Evolutionary conservation across 2,329 filamentous ascomycete species (phyloP).

Genomic region (Pseudonectria foliicola): DNA sequence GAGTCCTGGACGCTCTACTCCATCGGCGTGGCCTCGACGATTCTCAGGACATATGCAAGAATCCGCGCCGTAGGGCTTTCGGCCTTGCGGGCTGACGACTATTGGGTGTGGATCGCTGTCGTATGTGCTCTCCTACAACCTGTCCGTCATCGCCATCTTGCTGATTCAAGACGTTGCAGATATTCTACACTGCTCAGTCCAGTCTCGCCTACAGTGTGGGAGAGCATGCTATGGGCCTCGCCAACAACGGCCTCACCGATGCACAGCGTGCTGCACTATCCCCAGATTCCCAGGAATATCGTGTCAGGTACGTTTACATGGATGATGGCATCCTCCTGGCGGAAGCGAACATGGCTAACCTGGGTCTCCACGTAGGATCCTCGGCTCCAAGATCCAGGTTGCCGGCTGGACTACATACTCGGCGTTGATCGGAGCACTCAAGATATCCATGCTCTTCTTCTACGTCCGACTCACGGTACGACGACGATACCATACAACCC

Average conservation of each 20-base stretch:
- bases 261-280: constrained; percentile 36
- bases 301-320: constrained; percentile 19
- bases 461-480: constrained; percentile 43
- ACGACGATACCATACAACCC: background rate
- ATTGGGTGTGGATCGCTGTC: constrained; percentile 17
- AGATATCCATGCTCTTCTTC: constrained; percentile 48
- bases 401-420: constrained; percentile 48
- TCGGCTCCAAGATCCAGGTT: constrained; percentile 49
- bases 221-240: constrained; percentile 39
- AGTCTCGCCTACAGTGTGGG: constrained; percentile 42
- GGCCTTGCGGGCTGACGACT: constrained; percentile 23
- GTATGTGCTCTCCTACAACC: constrained; percentile 3
- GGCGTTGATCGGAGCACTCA: constrained; percentile 45
- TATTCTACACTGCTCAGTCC: constrained; percentile 43
- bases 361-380: constrained; percentile 26
- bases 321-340: too few species aligned
- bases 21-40: constrained; percentile 18
- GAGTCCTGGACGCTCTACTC: constrained; percentile 24
- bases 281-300: constrained; percentile 35
- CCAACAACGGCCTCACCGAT: constrained; percentile 48
- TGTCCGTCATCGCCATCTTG: background rate
- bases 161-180: constrained; percentile 22
- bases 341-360: background rate
- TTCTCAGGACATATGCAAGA: constrained; percentile 24
- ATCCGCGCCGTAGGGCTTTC: constrained; percentile 16